phyloP scores from a whole-genome alignment of 257 asterid species.

The Scutellaria galericulata region DNA sequence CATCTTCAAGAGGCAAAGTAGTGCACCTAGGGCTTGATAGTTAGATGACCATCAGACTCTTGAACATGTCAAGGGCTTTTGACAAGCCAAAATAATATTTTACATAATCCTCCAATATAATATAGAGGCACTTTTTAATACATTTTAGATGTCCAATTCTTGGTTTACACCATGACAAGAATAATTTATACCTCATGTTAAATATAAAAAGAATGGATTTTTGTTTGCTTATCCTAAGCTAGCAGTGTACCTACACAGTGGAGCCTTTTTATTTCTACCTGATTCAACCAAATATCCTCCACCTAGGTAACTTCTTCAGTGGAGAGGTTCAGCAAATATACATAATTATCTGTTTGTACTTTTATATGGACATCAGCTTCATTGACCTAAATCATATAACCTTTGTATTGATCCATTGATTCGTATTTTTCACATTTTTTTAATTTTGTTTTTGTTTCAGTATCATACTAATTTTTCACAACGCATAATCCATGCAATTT shows the following conservation, averaged over 20 bases:
- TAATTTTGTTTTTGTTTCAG: background rate
- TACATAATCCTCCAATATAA: background rate
- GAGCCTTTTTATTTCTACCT: background rate
- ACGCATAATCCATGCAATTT: background rate
- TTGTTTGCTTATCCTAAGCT: conserved; percentile 9
- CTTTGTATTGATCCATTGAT: background rate
- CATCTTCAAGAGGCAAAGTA: background rate
- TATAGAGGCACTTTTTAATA: background rate
- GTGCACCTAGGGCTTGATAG: conserved; percentile 2
- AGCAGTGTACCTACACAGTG: background rate
- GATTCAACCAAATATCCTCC: conserved; percentile 6
- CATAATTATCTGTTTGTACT: background rate
- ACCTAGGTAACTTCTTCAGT: background rate
- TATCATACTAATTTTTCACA: background rate
- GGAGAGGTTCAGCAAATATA: background rate
- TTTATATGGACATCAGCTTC: conserved; percentile 3
- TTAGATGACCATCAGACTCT: conserved; percentile 23
- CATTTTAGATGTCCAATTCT: background rate
- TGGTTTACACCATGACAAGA: background rate
- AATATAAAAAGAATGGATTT: background rate
- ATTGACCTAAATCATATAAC: background rate
- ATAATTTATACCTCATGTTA: background rate
- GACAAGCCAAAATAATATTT: background rate
- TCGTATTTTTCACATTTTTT: background rate
- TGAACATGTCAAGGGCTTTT: background rate